Conservation (phyloP, 441 rosid genomes). For the Omphalea diandra region DNA sequence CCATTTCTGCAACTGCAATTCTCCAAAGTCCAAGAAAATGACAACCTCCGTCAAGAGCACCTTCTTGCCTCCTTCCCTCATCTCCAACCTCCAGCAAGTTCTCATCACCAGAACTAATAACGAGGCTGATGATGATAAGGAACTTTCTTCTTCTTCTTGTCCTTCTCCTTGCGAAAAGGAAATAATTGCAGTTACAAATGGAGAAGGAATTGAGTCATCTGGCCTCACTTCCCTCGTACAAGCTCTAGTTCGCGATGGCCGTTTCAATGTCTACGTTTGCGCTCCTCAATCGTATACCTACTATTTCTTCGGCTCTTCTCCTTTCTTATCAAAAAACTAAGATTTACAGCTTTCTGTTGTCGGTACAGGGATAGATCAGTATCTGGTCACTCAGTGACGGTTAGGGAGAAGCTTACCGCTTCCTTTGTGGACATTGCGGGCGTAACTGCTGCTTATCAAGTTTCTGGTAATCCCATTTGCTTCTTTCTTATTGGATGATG, state of each 20-base stretch:
- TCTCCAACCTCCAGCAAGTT: slow-evolving; percentile 75
- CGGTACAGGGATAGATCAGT: slow-evolving; percentile 66
- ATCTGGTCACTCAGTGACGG: slow-evolving; percentile 75
- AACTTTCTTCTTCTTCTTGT: slow-evolving; percentile 39
- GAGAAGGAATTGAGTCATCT: slow-evolving; percentile 80
- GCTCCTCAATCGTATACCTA: slow-evolving; percentile 91
- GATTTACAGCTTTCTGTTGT: neutral
- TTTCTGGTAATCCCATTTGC: slow-evolving; percentile 50
- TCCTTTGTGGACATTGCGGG: slow-evolving; percentile 53
- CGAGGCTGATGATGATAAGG: slow-evolving; percentile 32
- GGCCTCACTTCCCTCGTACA: slow-evolving; percentile 73
- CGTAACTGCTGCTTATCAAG: slow-evolving; percentile 72
- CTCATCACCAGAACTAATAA: slow-evolving; percentile 41
- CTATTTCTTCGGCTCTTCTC: neutral
- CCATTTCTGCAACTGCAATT: neutral
- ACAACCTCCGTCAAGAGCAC: slow-evolving; percentile 44
- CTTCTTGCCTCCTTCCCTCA: slow-evolving; percentile 60
- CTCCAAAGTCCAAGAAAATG: neutral
- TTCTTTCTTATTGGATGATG: neutral
- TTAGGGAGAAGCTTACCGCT: slow-evolving; percentile 62
- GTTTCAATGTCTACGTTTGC: slow-evolving; percentile 77
- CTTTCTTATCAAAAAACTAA: neutral
- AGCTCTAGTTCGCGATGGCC: slow-evolving; percentile 60
- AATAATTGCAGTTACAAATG: slow-evolving; percentile 65
- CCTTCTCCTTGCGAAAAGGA: slow-evolving; percentile 43